Conservation (phyloP, 495 filamentous ascomycete genomes). For the Halenospora varia region DNA sequence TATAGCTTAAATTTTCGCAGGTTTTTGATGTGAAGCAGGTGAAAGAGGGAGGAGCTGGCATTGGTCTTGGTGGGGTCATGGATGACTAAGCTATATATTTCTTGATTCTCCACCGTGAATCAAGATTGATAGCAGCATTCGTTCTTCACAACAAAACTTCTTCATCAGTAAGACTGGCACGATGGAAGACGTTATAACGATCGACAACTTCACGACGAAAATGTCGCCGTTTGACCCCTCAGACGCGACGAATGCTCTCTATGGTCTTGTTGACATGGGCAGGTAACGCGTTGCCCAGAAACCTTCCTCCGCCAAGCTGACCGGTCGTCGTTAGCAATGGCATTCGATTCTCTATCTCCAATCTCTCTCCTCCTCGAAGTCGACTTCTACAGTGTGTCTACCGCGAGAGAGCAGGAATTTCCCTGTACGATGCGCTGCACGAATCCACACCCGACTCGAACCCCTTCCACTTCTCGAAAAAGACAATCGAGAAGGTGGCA, state of each 20-base stretch:
- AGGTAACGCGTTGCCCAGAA: slow-evolving; percentile 43
- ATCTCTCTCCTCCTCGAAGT: slow-evolving; percentile 62
- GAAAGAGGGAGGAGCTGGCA: too few relatives aligned
- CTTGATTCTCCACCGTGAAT: too few relatives aligned
- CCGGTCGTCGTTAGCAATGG: slow-evolving; percentile 71
- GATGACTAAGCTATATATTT: too few relatives aligned
- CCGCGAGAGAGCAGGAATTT: slow-evolving; percentile 73
- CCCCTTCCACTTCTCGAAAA: slow-evolving; percentile 55
- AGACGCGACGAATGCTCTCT: slow-evolving; percentile 37
- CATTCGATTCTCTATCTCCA: slow-evolving; percentile 87
- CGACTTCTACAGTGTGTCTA: slow-evolving; percentile 75
- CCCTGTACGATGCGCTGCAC: slow-evolving; percentile 80
- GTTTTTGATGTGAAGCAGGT: too few relatives aligned
- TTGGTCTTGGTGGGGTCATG: too few relatives aligned
- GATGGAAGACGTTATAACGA: slow-evolving; percentile 38
- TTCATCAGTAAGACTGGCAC: slow-evolving; percentile 13
- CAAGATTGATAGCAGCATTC: too few relatives aligned
- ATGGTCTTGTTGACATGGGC: slow-evolving; percentile 69
- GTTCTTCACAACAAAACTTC: background rate
- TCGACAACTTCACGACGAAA: slow-evolving; percentile 46
- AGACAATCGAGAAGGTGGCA: slow-evolving; percentile 60
- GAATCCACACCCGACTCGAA: slow-evolving; percentile 30
- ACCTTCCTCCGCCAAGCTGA: slow-evolving; percentile 1
- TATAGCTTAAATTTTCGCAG: too few relatives aligned
- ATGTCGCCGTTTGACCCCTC: slow-evolving; percentile 41